Evolutionary conservation across 2,329 filamentous ascomycete genomes (phyloP), one percentile per base, ranked within the genome.

Genomic region (Cryphonectria carpinicola): DNA sequence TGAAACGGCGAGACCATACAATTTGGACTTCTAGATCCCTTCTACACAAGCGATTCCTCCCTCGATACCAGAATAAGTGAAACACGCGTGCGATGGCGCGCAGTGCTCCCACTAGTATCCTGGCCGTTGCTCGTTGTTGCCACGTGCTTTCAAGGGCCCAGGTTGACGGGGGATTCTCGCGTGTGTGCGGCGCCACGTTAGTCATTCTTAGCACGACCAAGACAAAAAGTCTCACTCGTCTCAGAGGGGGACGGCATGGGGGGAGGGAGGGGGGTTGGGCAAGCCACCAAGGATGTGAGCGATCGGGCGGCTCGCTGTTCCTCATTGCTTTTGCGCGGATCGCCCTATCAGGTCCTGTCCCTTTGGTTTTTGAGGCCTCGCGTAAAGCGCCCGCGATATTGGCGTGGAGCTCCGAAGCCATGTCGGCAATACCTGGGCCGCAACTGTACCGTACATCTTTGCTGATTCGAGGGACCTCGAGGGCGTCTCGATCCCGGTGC

Each of bases 321-420:
- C 35, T 61, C 58, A 19, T 61, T 61, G 19, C 58, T 61, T 61
- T 39, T 61, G 58, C 35, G 58, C 28, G 58, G 58, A 14, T 39
- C 46, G 32, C 35, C 35, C 54, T 61, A 39, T 61, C 58, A 64
- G n/a, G 14, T 14, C 61, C 17, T 22, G 19, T 22, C 28, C 19
- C 32, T 25, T 54, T 25, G 35, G 32, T 37, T 49, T 28, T 28
- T 65, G 54, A 58, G 2, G 25, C 28, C 54, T 58, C 46, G 28
- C 58, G 35, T 61, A 39, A 25, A n/a, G 32, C 17, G 46, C 17
- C 61, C 39, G 14, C 46, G 32, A 14, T 65, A n/a, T 37, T 39
- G 43, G 65, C 65, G 65, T 67, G 65, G 65, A 67, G 13, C n/a
- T 46, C 14, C 41, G 25, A 39, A 61, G 65, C 60, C 65, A 67